Conservation (phyloP, 2,329 filamentous ascomycete genomes). For the Fusarium equiseti region DNA sequence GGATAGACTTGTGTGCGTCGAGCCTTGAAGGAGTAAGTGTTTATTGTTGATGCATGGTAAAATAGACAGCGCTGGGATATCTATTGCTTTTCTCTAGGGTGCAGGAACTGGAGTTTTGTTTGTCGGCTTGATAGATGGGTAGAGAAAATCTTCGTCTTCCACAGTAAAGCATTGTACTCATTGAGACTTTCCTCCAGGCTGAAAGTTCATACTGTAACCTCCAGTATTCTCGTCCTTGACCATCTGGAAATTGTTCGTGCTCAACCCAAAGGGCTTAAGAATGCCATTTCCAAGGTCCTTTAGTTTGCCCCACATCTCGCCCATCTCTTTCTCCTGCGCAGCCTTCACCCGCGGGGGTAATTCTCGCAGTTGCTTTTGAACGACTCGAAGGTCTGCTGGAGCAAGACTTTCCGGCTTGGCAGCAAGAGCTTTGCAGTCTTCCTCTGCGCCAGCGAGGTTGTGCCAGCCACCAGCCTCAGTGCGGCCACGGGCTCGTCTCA, state of each 20-base stretch:
- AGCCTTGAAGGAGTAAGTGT: neutral
- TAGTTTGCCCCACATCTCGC: constrained; percentile 97
- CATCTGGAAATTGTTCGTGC: constrained; percentile 95
- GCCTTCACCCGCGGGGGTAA: constrained; percentile 78
- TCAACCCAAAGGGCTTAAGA: constrained; percentile 91
- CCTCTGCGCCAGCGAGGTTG: constrained; percentile 78
- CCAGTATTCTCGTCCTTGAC: constrained; percentile 89
- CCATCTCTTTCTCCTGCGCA: constrained; percentile 88
- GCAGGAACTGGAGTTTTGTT: constrained; percentile 2
- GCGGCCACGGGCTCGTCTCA: constrained; percentile 80
- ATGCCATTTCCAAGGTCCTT: constrained; percentile 93
- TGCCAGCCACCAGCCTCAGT: constrained; percentile 82
- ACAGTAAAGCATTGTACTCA: neutral
- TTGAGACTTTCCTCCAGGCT: constrained; percentile 44
- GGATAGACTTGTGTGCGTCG: neutral
- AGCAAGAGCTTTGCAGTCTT: constrained; percentile 81
- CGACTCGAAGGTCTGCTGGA: constrained; percentile 73
- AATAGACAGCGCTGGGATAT: constrained; percentile 32
- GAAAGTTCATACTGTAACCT: constrained; percentile 94
- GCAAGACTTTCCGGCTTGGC: constrained; percentile 66
- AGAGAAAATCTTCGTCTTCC: neutral
- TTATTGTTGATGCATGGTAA: constrained; percentile 10
- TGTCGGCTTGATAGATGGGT: constrained; percentile 6
- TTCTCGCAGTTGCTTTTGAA: constrained; percentile 72
- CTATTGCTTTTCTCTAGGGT: constrained; percentile 37